These are phyloP conservation scores for Knufia fluminis DNA, from an alignment of 2,329 filamentous ascomycete genomes.

Conservation along the genomic window DNA sequence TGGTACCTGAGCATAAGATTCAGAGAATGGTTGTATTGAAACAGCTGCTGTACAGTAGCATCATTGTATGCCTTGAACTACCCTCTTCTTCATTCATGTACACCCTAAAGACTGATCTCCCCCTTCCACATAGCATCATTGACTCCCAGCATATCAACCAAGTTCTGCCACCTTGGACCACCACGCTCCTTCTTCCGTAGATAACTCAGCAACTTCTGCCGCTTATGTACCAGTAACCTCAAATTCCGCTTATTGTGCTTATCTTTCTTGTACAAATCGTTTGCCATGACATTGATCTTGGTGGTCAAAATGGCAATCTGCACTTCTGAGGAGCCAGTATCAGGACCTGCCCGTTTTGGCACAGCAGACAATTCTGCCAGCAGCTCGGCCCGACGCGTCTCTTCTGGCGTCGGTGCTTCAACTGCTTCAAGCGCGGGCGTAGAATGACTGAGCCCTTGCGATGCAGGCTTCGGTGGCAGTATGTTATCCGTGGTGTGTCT, in stretches of 20 bases:
- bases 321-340: slow-evolving; percentile 95
- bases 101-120: slow-evolving; percentile 64
- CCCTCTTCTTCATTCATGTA: no score
- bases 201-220: slow-evolving; percentile 83
- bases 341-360: slow-evolving; percentile 61
- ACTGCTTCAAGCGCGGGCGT: not conserved
- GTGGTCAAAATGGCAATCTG: slow-evolving; percentile 91
- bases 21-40: no score
- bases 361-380: slow-evolving; percentile 22
- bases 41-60: no score
- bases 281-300: slow-evolving; percentile 76
- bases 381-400: not conserved
- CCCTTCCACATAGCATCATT: slow-evolving; percentile 82
- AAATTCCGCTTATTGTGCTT: slow-evolving; percentile 92
- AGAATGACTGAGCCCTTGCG: not conserved
- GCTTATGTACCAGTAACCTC: slow-evolving; percentile 71
- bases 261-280: slow-evolving; percentile 66
- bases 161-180: slow-evolving; percentile 77
- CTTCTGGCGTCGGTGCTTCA: not conserved
- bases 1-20: no score
- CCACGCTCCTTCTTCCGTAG: slow-evolving; percentile 83
- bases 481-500: slow-evolving; percentile 74
- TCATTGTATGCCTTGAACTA: no score
- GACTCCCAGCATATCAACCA: slow-evolving; percentile 75
- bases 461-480: slow-evolving; percentile 51